Evolutionary conservation across 371 early-diverging fungal species (phyloP).

Genomic region (Saksenaea oblongispora): DNA sequence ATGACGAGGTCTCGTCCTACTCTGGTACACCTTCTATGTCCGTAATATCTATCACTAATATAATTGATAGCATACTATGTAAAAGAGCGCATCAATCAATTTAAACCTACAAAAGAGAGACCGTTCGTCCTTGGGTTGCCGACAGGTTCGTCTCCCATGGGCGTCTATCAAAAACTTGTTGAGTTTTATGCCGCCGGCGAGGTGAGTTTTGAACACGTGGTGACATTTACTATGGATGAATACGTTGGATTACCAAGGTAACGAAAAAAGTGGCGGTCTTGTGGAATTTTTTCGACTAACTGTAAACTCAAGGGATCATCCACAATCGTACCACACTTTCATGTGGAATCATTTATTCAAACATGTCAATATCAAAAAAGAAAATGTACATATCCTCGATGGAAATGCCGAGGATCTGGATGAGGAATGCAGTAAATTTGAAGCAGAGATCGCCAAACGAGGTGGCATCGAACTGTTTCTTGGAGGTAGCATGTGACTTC

Average conservation of each 20-base stretch:
- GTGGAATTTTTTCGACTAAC: neutral
- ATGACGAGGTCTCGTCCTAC: constrained; percentile 52
- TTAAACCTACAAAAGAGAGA: constrained; percentile 48
- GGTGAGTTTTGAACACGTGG: constrained; percentile 43
- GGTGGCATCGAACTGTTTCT: constrained; percentile 66
- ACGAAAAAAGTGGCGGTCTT: neutral
- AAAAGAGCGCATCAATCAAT: constrained; percentile 51
- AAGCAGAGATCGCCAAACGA: constrained; percentile 55
- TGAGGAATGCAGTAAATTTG: constrained; percentile 59
- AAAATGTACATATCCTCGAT: constrained; percentile 61
- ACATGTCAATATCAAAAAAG: constrained; percentile 58
- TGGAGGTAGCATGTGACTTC: constrained; percentile 29
- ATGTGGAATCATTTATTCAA: constrained; percentile 63
- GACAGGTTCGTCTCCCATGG: constrained; percentile 62
- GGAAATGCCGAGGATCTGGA: constrained; percentile 66
- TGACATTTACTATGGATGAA: constrained; percentile 60
- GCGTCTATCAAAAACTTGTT: constrained; percentile 54
- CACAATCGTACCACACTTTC: constrained; percentile 64
- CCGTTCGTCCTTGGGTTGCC: constrained; percentile 63
- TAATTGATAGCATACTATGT: constrained; percentile 47
- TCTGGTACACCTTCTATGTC: constrained; percentile 22
- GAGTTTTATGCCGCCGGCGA: constrained; percentile 44
- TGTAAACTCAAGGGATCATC: constrained; percentile 46
- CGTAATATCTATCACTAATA: neutral
- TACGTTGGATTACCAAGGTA: constrained; percentile 54